These are phyloP conservation scores for Diplodia mutila DNA, from an alignment of 2,329 filamentous ascomycete species.

Conservation along the genomic window DNA sequence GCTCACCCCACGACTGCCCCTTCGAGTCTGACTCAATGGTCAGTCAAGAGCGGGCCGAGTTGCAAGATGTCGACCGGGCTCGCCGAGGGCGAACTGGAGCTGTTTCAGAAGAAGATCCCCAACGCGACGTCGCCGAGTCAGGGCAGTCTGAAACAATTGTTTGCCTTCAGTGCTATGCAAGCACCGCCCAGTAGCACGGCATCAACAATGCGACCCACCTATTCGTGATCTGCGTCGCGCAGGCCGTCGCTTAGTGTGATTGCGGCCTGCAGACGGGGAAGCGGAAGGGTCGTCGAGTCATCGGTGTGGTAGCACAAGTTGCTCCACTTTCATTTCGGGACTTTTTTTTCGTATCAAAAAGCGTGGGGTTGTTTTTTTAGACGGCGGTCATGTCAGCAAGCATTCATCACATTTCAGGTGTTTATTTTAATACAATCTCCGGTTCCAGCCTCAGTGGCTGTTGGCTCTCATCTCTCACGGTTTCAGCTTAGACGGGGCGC, in stretches of 20 bases:
- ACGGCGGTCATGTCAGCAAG: background rate
- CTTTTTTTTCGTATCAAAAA: conserved; percentile 3
- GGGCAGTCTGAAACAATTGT: conserved; percentile 43
- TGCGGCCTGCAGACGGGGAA: conserved; percentile 15
- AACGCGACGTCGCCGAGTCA: conserved; percentile 41
- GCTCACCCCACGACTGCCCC: conserved; percentile 34
- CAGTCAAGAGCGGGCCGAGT: conserved; percentile 39
- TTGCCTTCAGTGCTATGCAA: conserved; percentile 33
- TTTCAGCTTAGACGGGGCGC: conserved; percentile 20
- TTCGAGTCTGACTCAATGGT: conserved; percentile 39
- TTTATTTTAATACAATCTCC: conserved; percentile 10
- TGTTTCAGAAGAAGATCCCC: conserved; percentile 41
- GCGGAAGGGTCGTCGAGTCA: background rate
- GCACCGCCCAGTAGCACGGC: conserved; percentile 23
- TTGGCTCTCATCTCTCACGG: conserved; percentile 5
- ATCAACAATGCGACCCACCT: conserved; percentile 21
- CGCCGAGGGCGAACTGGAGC: conserved; percentile 41
- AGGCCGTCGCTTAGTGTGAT: conserved; percentile 8
- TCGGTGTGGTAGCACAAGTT: conserved; percentile 10
- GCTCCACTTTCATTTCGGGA: conserved; percentile 19
- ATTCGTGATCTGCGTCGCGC: conserved; percentile 10
- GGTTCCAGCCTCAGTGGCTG: conserved; percentile 2
- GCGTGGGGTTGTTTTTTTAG: conserved; percentile 2
- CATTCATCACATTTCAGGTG: background rate
- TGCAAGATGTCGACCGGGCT: conserved; percentile 39